phyloP scores from a whole-genome alignment of 75 land plant genomes.

The Selaginella moellendorffii region DNA sequence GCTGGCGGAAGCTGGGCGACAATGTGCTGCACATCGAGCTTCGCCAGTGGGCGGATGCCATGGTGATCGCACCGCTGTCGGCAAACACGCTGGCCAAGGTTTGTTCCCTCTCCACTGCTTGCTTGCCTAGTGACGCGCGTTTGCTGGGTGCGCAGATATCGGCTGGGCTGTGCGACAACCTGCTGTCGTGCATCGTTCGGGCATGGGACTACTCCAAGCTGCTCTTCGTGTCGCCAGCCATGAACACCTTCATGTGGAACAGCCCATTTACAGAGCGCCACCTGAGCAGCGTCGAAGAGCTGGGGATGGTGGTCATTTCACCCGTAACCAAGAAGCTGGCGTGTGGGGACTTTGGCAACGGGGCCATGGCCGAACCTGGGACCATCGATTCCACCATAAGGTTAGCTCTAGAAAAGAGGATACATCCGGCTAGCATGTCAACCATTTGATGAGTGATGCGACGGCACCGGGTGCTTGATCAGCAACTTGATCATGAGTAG shows the following conservation, averaged over 20 bases:
- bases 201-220: slow-evolving; percentile 94
- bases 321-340: slow-evolving; percentile 74
- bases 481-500: slow-evolving; percentile 59
- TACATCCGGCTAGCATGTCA: too few relatives aligned
- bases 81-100: slow-evolving; percentile 96
- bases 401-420: slow-evolving; percentile 7
- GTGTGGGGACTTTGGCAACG: slow-evolving; percentile 90
- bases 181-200: slow-evolving; percentile 75
- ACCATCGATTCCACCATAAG: slow-evolving; percentile 46
- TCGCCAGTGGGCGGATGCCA: slow-evolving; percentile 79
- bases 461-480: too few relatives aligned
- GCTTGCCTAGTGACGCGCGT: not conserved
- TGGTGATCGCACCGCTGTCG: slow-evolving; percentile 88
- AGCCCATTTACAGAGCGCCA: slow-evolving; percentile 73
- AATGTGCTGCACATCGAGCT: slow-evolving; percentile 88
- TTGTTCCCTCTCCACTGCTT: not conserved
- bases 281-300: slow-evolving; percentile 40
- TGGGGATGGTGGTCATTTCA: slow-evolving; percentile 59
- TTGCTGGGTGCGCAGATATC: slow-evolving; percentile 75
- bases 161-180: slow-evolving; percentile 81
- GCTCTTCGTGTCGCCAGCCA: slow-evolving; percentile 75
- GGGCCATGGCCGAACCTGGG: slow-evolving; percentile 94
- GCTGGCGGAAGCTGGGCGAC: slow-evolving; percentile 79
- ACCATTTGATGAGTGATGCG: too few relatives aligned
- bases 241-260: slow-evolving; percentile 94